Conservation (phyloP, 768 basidiomycete species). For the Cystobasidiopsis lactophilus region DNA sequence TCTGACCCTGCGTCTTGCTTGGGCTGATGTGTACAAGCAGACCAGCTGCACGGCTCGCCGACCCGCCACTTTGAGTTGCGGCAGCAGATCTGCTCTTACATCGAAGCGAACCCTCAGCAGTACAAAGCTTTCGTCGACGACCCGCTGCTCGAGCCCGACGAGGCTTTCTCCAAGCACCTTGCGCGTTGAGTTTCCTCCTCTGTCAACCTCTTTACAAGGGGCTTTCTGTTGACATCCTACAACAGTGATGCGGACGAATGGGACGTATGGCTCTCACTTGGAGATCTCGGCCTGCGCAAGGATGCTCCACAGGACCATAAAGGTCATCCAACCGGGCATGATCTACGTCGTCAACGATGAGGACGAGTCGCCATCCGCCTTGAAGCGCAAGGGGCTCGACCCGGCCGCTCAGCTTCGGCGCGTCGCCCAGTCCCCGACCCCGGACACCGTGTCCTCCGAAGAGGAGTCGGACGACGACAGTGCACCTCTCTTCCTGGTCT, state of each 20-base stretch:
- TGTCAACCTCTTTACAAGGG: conserved; percentile 44
- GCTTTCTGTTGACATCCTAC: conserved; percentile 40
- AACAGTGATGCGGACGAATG: conserved; percentile 24
- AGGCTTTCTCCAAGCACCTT: no score
- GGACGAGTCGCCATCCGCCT: conserved; percentile 8
- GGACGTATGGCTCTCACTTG: conserved; percentile 78
- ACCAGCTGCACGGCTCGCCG: conserved; percentile 61
- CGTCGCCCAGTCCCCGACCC: conserved; percentile 18
- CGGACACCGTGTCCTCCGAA: conserved; percentile 15
- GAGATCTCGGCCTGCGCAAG: conserved; percentile 85
- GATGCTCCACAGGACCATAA: conserved; percentile 51
- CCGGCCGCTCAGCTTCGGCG: no score
- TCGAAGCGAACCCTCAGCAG: conserved; percentile 41
- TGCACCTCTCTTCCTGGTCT: conserved; percentile 55
- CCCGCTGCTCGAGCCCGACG: conserved; percentile 25
- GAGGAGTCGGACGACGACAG: conserved; percentile 20
- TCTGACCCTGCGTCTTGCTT: no score
- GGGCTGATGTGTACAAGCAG: conserved; percentile 43
- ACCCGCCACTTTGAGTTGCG: conserved; percentile 46
- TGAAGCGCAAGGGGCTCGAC: neutral
- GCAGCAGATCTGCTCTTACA: conserved; percentile 60
- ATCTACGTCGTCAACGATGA: conserved; percentile 63
- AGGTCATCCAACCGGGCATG: conserved; percentile 77
- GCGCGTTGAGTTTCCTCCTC: conserved; percentile 28
- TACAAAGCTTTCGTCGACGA: conserved; percentile 76